Base-by-base conservation (phyloP, 2,329 filamentous ascomycete species). In the Colletotrichum sp. region DNA sequence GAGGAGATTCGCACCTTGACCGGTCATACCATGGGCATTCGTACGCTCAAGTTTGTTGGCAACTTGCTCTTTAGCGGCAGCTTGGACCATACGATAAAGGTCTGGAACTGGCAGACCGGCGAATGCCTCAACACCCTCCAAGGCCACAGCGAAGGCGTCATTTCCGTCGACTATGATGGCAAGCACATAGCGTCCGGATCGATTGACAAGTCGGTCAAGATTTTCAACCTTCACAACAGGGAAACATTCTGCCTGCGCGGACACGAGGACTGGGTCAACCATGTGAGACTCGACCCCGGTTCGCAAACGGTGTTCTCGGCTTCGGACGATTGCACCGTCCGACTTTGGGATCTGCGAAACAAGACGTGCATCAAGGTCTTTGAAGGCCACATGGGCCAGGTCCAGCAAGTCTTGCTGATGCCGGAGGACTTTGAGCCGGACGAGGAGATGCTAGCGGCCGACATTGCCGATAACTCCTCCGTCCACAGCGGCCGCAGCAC, bases 61-160 rank as follows among this genome's bases (percentile, higher is more conserved):
- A 93, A 91, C 71, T 97, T 97, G 81, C 89, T 99, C 75, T 96
- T 98, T 82, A 97, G 94, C 72, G 97, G 96, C 67, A 96, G 95
- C 81, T 89, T 98, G 71, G 97, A 98, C 83, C 91, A 92, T 65
- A 98, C 94, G 6, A 91, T 99, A 80, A 96, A 95, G 82, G 92
- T 99, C 39, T 99, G 97, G 97, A 98, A 99, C 82, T 98, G 96
- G 96, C 92, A 94, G 77, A 98, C 95, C 0, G 97, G 97, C 62
- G 92, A 95, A 80, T 96, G 95, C 79, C 90, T 98, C 72, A 94
- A 93, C 65, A 98, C 94, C 0, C 93, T 98, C 70, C 90, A 91
- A 15, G 94, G 94, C 27, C 97, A 98, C 82, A 91, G 89, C 22
- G 93, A 93, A 43, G 96, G 96, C 15, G 94, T 99, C 30, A 94